Percentiles rank a stretch among this genome's conserved stretches.
These are phyloP conservation scores for Hortiboletus flavorubellus DNA, from an alignment of 768 basidiomycete species.

Conservation along the genomic window DNA sequence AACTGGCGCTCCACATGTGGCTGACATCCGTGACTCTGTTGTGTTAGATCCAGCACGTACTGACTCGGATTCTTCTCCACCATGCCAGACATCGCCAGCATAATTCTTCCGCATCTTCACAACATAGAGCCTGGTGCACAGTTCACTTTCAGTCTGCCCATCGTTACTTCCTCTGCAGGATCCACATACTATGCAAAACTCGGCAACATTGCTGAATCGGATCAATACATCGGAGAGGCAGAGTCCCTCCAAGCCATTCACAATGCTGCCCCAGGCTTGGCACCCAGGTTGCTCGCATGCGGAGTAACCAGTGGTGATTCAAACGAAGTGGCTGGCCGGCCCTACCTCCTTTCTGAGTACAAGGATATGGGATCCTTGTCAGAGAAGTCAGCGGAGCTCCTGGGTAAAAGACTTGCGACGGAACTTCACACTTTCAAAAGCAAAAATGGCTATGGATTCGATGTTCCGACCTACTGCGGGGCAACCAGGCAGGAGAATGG, in stretches of 20 bases:
- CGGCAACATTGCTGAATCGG: conserved; percentile 48
- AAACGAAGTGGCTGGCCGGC: conserved; percentile 36
- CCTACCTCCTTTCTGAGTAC: conserved; percentile 75
- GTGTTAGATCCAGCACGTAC: not conserved
- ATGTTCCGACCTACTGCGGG: conserved; percentile 75
- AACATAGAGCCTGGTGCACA: conserved; percentile 48
- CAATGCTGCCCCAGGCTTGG: conserved; percentile 63
- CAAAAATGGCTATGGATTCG: conserved; percentile 61
- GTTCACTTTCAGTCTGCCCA: conserved; percentile 45
- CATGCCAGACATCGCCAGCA: conserved; percentile 17
- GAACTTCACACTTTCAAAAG: conserved; percentile 62
- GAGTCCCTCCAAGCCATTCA: conserved; percentile 64
- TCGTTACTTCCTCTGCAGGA: conserved; percentile 55
- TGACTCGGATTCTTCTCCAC: not conserved
- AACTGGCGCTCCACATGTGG: no score
- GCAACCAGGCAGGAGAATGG: conserved; percentile 67
- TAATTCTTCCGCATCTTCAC: conserved; percentile 44
- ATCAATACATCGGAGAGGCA: conserved; percentile 68
- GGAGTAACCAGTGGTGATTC: conserved; percentile 35
- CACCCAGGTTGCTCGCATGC: conserved; percentile 52
- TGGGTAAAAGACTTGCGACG: conserved; percentile 61
- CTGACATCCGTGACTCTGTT: not conserved
- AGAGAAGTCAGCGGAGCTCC: conserved; percentile 40
- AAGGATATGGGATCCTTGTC: conserved; percentile 53
- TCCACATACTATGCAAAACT: conserved; percentile 60